Conservation (phyloP, 2,329 filamentous ascomycete species). For the Tolypocladium guangdongense region DNA sequence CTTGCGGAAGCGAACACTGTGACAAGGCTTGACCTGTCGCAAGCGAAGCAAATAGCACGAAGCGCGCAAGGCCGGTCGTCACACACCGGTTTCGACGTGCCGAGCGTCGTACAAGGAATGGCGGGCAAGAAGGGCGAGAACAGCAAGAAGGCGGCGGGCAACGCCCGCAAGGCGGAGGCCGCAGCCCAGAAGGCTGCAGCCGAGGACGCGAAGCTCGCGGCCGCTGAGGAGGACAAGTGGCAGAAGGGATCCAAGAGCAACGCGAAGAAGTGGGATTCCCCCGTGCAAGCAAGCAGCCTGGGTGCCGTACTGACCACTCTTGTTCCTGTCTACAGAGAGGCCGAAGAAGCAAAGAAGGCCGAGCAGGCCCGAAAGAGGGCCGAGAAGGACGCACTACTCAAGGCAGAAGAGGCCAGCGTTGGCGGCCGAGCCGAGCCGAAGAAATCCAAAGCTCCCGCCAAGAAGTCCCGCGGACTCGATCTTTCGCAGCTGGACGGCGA, state of each 20-base stretch:
- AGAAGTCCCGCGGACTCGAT: constrained; percentile 64
- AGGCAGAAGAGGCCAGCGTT: constrained; percentile 66
- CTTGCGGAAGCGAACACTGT: not conserved
- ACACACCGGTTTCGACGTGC: not conserved
- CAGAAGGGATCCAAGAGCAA: constrained; percentile 72
- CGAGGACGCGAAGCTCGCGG: constrained; percentile 54
- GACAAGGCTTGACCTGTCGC: not conserved
- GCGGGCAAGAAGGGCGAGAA: constrained; percentile 68
- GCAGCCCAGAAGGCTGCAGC: constrained; percentile 70
- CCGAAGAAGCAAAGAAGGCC: constrained; percentile 54
- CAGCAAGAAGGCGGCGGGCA: constrained; percentile 80
- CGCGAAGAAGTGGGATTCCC: constrained; percentile 66
- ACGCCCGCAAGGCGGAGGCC: constrained; percentile 84
- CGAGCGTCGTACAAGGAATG: constrained; percentile 34
- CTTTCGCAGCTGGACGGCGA: constrained; percentile 62
- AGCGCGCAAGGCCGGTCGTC: not conserved
- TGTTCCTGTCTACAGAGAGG: constrained; percentile 16
- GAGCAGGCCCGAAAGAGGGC: constrained; percentile 88
- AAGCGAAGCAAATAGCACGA: not conserved
- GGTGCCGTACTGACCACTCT: not conserved
- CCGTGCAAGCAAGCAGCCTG: not conserved
- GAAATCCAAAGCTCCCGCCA: constrained; percentile 55
- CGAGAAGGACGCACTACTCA: constrained; percentile 72
- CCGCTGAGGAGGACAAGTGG: constrained; percentile 69
- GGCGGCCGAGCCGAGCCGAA: constrained; percentile 51